A percentile compares a stretch with the other conserved stretches of the same genome.
These are phyloP conservation scores for Scolecobasidium constrictum DNA, from an alignment of 2,329 filamentous ascomycete genomes.

Conservation along the genomic window DNA sequence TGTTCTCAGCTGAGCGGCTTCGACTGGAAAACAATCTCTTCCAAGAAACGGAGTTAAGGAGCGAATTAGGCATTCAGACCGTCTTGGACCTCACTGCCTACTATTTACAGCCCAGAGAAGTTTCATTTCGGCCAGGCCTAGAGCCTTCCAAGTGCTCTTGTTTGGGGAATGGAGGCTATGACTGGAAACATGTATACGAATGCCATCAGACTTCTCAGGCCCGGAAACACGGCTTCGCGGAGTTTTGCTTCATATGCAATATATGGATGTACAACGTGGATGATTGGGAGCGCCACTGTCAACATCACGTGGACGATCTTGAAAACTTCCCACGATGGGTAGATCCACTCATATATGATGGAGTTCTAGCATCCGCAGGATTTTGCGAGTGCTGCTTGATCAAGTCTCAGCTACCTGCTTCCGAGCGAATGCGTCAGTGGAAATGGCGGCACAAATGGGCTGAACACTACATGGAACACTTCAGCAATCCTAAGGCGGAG, in stretches of 20 bases:
- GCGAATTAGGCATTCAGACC: not conserved
- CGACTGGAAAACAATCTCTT: not conserved
- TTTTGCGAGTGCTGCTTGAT: constrained; percentile 7
- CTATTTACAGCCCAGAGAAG: constrained; percentile 1
- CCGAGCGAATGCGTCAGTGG: constrained; percentile 1
- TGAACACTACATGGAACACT: constrained; percentile 1
- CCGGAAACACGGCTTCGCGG: constrained; percentile 1
- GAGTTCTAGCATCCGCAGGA: constrained; percentile 5
- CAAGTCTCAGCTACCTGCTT: constrained; percentile 1
- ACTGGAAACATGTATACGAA: constrained; percentile 2
- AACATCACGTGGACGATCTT: constrained; percentile 3
- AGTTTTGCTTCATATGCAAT: constrained; percentile 5
- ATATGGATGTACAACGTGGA: constrained; percentile 4
- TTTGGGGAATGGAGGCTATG: not conserved
- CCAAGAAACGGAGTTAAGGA: constrained; percentile 1
- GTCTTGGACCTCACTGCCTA: not conserved
- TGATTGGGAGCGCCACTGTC: constrained; percentile 2
- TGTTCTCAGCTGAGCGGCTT: not conserved
- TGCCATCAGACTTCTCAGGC: not conserved
- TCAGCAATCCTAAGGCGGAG: not conserved
- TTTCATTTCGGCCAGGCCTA: constrained; percentile 2
- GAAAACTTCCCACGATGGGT: constrained; percentile 3
- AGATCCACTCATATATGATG: constrained; percentile 6
- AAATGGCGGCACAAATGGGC: not conserved
- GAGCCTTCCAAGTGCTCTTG: constrained; percentile 3